Percentiles rank a stretch among this genome's conserved stretches.
Evolutionary conservation across 169 alveolate species (phyloP).

Genomic region (Ichthyophthirius multifiliis): DNA sequence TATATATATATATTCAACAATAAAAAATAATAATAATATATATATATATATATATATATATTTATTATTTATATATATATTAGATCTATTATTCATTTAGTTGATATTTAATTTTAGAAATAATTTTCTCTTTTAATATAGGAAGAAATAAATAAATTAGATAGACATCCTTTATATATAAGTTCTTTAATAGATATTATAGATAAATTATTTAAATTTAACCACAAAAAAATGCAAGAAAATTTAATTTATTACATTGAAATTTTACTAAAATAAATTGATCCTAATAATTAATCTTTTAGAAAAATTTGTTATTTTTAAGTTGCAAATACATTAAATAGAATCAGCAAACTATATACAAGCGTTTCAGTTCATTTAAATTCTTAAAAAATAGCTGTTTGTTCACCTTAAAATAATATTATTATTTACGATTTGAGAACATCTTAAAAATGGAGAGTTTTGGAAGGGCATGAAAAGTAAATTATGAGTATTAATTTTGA

Average conservation of each 20-base stretch:
- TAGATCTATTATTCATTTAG: constrained; percentile 27
- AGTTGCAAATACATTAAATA: constrained; percentile 22
- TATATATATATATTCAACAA: no score
- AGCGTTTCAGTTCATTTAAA: constrained; percentile 23
- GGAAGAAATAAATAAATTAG: constrained; percentile 26
- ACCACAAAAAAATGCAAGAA: not conserved
- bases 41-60: no score
- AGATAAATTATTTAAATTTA: constrained; percentile 20
- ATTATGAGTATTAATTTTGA: constrained; percentile 27
- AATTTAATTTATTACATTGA: constrained; percentile 38
- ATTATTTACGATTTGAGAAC: constrained; percentile 36
- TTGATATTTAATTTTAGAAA: not conserved
- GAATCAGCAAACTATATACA: constrained; percentile 12
- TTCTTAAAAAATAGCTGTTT: constrained; percentile 24
- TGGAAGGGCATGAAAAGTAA: constrained; percentile 38
- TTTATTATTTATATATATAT: not conserved
- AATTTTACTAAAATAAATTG: constrained; percentile 26
- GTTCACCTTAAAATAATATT: constrained; percentile 18
- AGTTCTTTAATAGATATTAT: constrained; percentile 33
- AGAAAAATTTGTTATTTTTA: constrained; percentile 30
- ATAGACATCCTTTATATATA: constrained; percentile 32
- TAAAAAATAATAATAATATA: no score
- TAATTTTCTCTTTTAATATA: constrained; percentile 15
- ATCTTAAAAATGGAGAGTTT: constrained; percentile 37
- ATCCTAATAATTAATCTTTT: constrained; percentile 35